These are phyloP conservation scores for Pseudozyma flocculosa DNA, from an alignment of 1,284 basidiomycete genomes.

Conservation along the genomic window DNA sequence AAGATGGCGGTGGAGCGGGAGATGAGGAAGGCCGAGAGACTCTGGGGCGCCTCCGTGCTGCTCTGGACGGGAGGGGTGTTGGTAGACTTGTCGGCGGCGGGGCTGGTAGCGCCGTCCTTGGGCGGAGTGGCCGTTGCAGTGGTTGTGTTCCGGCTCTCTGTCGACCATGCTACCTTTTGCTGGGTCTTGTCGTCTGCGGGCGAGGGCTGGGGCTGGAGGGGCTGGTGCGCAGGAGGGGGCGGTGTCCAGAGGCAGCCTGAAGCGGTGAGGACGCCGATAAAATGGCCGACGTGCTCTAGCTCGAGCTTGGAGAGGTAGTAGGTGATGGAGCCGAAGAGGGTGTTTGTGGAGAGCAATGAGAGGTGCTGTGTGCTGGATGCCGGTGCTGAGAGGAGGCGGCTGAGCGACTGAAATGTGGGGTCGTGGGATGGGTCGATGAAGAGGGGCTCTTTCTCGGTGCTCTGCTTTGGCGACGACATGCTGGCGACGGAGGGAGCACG, in stretches of 20 bases:
- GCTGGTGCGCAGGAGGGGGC: slow-evolving; percentile 12
- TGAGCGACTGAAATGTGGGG: slow-evolving; percentile 44
- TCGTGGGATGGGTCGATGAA: slow-evolving; percentile 37
- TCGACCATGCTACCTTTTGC: slow-evolving; percentile 15
- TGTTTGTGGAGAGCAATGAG: slow-evolving; percentile 39
- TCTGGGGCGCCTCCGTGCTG: background rate
- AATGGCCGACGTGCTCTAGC: slow-evolving; percentile 37
- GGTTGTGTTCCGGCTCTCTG: slow-evolving; percentile 2
- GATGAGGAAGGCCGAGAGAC: slow-evolving; percentile 20
- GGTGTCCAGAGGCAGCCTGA: slow-evolving; percentile 48
- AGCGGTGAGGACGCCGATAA: slow-evolving; percentile 34
- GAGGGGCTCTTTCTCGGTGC: slow-evolving; percentile 10
- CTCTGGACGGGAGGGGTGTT: background rate
- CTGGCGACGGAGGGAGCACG: too few species aligned
- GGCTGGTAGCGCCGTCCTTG: too few species aligned
- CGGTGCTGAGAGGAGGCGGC: slow-evolving; percentile 44
- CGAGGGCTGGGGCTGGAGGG: background rate
- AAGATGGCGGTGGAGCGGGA: slow-evolving; percentile 28
- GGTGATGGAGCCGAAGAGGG: slow-evolving; percentile 50
- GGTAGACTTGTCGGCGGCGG: too few species aligned
- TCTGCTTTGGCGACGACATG: slow-evolving; percentile 10
- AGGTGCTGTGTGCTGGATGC: slow-evolving; percentile 44
- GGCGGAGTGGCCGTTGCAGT: too few species aligned
- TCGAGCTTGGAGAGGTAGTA: slow-evolving; percentile 47
- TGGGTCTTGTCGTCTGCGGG: too few species aligned